Conservation (phyloP, 208 protist genomes). For the Crithidia sp. region DNA sequence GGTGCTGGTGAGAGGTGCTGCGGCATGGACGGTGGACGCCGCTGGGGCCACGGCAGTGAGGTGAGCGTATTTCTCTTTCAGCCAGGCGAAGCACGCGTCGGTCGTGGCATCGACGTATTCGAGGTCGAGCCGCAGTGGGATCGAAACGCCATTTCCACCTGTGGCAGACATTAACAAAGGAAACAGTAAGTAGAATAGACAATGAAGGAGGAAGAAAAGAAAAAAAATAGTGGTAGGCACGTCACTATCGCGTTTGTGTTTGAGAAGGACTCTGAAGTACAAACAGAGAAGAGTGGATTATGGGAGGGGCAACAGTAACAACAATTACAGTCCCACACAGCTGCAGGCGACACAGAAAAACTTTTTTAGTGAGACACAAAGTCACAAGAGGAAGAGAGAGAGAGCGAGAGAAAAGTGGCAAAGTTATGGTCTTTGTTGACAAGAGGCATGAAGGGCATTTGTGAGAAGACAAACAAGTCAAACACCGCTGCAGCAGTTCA, state of each 20-base stretch:
- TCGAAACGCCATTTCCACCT: not conserved
- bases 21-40: not conserved
- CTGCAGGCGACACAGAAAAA: too few species aligned
- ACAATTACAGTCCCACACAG: too few species aligned
- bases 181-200: not conserved
- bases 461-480: not conserved
- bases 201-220: not conserved
- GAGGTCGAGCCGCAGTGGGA: constrained; percentile 19
- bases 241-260: too few species aligned
- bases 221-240: too few species aligned
- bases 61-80: constrained; percentile 31
- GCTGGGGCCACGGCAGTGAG: not conserved
- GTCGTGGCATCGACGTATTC: constrained; percentile 26
- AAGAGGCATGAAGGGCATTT: not conserved
- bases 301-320: too few species aligned
- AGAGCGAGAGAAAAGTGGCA: constrained; percentile 10
- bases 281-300: too few species aligned
- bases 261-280: too few species aligned
- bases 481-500: too few species aligned
- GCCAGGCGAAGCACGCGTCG: constrained; percentile 62
- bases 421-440: not conserved
- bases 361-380: too few species aligned
- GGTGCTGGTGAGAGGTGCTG: too few species aligned
- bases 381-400: not conserved
- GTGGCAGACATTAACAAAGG: not conserved